Evolutionary conservation across 1,139 yeast species (phyloP), one percentile per base, ranked within the genome.

Genomic region (Hemisphaericaspora xylofermentans): DNA sequence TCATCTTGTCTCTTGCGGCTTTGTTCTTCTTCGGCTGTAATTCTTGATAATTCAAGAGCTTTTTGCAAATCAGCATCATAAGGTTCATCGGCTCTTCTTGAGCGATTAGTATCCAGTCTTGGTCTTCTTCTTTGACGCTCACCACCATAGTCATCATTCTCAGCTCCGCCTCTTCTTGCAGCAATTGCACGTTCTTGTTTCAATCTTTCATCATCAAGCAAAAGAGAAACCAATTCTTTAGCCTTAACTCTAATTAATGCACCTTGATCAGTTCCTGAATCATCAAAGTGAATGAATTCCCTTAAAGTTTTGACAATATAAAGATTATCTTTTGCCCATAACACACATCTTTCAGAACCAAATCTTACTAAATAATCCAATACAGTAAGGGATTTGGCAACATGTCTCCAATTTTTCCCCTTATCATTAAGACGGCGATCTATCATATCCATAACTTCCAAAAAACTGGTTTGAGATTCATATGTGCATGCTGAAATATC

Each of bases 341-440:
- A 71, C 7, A 93, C 96, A 56, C 94, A 94, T 54, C 87, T 86
- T 52, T 93, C 97, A 22, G 93, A 78, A 19, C 98, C 99, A 49
- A 76, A 79, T 52, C 95, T 80, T 19, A 93, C 89, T 50, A 93
- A 73, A 63, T 84, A 93, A 58, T 93, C 98, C 55, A 93, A 74
- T 12, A 93, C 85, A 1, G 96, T 87, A 52, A 93, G 73, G 2
- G 95, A 81, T 63, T 93, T 94, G 50, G 95, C 93, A 35, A 93
- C 93, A 63, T 93, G 99, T 51, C 97, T 80, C 98, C 98, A 93
- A 66, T 93, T 88, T 63, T 91, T 93, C 45, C 98, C 98, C 70
- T 91, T 91, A 59, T 93, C 98, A 58, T 93, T 93, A 53, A 94
- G 72, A 50, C 99, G 78, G 53, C 91, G 82, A 65, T 91, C 98